phyloP scores from a whole-genome alignment of 805 yeast genomes.

The Wickerhamomyces xylosicus region DNA sequence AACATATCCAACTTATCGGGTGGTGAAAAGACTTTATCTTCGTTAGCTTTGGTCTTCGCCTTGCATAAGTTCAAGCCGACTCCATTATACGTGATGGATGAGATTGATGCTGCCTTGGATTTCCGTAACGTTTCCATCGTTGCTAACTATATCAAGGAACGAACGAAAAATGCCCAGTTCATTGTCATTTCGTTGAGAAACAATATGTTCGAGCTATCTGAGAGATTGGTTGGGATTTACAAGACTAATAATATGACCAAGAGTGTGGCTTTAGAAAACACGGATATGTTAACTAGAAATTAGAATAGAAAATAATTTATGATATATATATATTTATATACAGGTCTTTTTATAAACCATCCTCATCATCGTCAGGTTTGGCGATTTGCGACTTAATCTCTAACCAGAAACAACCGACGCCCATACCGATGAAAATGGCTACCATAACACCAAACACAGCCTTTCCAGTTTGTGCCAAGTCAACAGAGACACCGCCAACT shows the following conservation, averaged over 20 bases:
- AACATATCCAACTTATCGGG: slow-evolving; percentile 93
- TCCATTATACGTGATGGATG: slow-evolving; percentile 97
- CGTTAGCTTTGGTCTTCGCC: slow-evolving; percentile 92
- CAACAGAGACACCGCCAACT: slow-evolving; percentile 53
- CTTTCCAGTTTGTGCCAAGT: slow-evolving; percentile 31
- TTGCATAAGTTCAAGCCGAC: slow-evolving; percentile 94
- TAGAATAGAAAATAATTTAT: not conserved
- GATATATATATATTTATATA: too few relatives aligned
- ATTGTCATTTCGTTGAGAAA: slow-evolving; percentile 91
- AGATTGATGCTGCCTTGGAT: slow-evolving; percentile 97
- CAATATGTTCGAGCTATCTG: slow-evolving; percentile 96
- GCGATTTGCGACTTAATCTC: too few relatives aligned
- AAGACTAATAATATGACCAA: slow-evolving; percentile 86
- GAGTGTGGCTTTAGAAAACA: slow-evolving; percentile 69
- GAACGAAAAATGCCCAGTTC: slow-evolving; percentile 94
- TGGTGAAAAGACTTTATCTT: slow-evolving; percentile 93
- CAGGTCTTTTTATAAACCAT: too few relatives aligned
- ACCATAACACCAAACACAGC: slow-evolving; percentile 36
- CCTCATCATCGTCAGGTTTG: too few relatives aligned
- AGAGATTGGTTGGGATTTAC: slow-evolving; percentile 90
- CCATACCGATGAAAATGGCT: too few relatives aligned
- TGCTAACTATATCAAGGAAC: slow-evolving; percentile 91
- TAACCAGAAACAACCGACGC: too few relatives aligned
- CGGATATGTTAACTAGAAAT: slow-evolving; percentile 27
- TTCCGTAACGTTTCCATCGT: slow-evolving; percentile 95